Evolutionary conservation across 2,329 filamentous ascomycete genomes (phyloP).

Genomic region (Stachybotrys chlorohalonatus): DNA sequence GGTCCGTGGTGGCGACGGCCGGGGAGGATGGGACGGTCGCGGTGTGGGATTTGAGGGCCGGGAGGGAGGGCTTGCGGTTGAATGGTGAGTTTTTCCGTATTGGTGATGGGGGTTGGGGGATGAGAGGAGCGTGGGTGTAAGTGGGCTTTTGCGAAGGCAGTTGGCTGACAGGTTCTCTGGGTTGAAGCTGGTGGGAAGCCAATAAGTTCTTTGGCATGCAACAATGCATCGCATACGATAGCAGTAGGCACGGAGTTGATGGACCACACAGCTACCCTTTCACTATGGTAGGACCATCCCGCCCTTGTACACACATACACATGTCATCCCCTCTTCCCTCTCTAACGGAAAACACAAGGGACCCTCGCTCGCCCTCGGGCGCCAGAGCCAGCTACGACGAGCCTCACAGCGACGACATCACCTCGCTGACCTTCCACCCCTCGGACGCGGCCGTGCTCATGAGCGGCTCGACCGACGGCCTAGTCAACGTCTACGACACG

Average conservation of each 20-base stretch:
- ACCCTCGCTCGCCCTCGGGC: slow-evolving; percentile 40
- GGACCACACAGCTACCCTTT: slow-evolving; percentile 51
- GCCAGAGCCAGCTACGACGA: slow-evolving; percentile 50
- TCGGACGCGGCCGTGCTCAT: slow-evolving; percentile 52
- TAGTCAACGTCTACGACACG: slow-evolving; percentile 70
- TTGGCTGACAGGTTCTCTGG: neutral
- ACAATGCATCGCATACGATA: slow-evolving; percentile 45
- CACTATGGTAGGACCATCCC: slow-evolving; percentile 43
- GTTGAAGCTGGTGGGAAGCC: slow-evolving; percentile 33
- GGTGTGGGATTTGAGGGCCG: slow-evolving; percentile 55
- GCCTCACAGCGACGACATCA: slow-evolving; percentile 60
- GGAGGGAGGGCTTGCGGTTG: slow-evolving; percentile 34
- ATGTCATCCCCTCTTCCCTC: neutral
- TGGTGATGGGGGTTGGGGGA: neutral
- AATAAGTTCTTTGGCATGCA: slow-evolving; percentile 58
- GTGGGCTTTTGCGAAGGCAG: neutral
- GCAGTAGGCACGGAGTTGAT: slow-evolving; percentile 67
- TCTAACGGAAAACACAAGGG: slow-evolving; percentile 34
- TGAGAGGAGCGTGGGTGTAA: neutral
- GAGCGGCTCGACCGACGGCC: slow-evolving; percentile 70
- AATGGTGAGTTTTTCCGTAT: slow-evolving; percentile 28
- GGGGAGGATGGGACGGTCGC: slow-evolving; percentile 62
- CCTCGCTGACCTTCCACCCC: slow-evolving; percentile 51
- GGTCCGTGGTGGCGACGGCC: slow-evolving; percentile 54
- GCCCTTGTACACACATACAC: neutral